Conservation (phyloP, 371 early-diverging fungal species). For the Mucor irregularis region DNA sequence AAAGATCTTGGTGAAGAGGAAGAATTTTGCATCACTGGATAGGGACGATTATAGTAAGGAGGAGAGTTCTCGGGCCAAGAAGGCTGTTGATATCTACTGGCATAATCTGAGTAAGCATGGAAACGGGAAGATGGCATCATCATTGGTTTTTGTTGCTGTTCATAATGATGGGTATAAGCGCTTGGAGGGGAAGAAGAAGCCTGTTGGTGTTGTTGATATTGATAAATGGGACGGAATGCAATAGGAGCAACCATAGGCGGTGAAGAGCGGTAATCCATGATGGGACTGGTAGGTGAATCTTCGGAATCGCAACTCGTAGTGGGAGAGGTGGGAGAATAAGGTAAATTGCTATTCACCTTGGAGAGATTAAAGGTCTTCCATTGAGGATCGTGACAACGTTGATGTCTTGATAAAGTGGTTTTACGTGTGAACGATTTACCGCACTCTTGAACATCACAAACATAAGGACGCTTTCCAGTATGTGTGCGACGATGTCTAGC, state of each 20-base stretch:
- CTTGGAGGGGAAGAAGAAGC: neutral
- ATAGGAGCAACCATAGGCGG: conserved; percentile 26
- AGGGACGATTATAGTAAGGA: conserved; percentile 1
- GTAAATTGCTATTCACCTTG: conserved; percentile 18
- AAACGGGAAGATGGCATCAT: conserved; percentile 6
- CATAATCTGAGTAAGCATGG: neutral
- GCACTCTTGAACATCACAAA: conserved; percentile 51
- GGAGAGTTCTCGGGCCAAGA: conserved; percentile 1
- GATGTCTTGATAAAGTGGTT: conserved; percentile 70
- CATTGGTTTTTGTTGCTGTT: neutral
- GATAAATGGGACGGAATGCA: conserved; percentile 12
- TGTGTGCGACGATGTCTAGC: conserved; percentile 55
- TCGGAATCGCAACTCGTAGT: conserved; percentile 23
- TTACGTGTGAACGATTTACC: conserved; percentile 67
- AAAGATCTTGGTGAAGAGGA: neutral
- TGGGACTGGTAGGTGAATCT: conserved; percentile 14
- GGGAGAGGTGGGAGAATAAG: conserved; percentile 25
- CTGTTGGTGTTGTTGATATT: conserved; percentile 1
- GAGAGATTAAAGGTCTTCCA: conserved; percentile 31
- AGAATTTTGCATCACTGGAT: neutral
- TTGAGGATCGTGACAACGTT: conserved; percentile 51
- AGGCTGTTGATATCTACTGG: conserved; percentile 2
- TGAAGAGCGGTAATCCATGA: conserved; percentile 16
- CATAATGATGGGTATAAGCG: conserved; percentile 17
- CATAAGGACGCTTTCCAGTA: conserved; percentile 53